Percentiles rank a stretch among this genome's conserved stretches.
phyloP scores from a whole-genome alignment of 257 asterid genomes.

The Cordia subcordata region DNA sequence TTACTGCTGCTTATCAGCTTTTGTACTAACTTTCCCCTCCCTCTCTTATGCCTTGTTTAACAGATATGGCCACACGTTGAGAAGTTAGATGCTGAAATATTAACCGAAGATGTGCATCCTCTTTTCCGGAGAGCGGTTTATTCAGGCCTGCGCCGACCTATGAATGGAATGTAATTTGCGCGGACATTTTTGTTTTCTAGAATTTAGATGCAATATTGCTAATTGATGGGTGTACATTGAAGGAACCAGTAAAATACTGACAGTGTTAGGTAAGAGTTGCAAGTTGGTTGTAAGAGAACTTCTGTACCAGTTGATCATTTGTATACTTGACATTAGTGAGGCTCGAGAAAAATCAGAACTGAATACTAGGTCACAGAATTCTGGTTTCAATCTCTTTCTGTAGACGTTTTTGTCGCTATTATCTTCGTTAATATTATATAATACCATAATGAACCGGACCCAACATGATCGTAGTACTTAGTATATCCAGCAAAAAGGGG shows the following conservation, averaged over 20 bases:
- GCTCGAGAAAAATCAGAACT: no score
- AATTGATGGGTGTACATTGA: not conserved
- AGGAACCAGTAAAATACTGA: not conserved
- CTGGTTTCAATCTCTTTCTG: no score
- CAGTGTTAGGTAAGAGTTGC: not conserved
- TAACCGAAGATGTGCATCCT: conserved; percentile 71
- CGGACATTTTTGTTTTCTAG: no score
- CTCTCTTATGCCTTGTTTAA: not conserved
- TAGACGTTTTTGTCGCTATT: no score
- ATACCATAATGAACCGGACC: no score
- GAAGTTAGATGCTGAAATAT: conserved; percentile 75
- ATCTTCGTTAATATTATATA: no score
- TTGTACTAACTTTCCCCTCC: not conserved
- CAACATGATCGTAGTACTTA: no score
- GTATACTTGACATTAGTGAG: not conserved
- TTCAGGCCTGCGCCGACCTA: conserved; percentile 66
- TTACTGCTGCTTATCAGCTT: not conserved
- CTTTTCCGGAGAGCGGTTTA: conserved; percentile 67
- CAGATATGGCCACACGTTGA: conserved; percentile 85
- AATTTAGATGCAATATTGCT: no score
- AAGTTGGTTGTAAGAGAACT: not conserved
- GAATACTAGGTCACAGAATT: no score
- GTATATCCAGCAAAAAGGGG: no score
- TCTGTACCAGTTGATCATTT: not conserved
- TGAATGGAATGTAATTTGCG: conserved; percentile 15